Conservation (phyloP, 129 eudicot genomes). For the Tanacetum coccineum region DNA sequence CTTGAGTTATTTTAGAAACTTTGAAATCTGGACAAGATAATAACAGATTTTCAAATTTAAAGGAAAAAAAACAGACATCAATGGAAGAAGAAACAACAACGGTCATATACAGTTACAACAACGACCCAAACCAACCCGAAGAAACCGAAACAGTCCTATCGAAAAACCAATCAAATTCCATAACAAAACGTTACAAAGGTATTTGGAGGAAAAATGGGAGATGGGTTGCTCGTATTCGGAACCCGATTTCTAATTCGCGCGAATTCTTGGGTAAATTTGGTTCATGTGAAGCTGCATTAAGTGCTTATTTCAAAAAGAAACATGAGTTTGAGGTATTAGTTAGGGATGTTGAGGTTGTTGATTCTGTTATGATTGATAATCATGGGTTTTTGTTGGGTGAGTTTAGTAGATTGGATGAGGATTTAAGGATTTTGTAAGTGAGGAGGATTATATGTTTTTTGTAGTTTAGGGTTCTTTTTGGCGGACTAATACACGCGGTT, state of each 20-base stretch:
- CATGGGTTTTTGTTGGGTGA: conserved; percentile 45
- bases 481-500: too few relatives aligned
- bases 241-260: conserved; percentile 28
- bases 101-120: conserved; percentile 24
- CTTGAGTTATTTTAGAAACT: too few relatives aligned
- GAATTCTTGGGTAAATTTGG: conserved; percentile 25
- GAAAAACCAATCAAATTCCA: conserved; percentile 18
- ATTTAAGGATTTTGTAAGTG: conserved; percentile 32
- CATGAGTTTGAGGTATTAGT: conserved; percentile 27
- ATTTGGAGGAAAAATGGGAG: conserved; percentile 37
- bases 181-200: conserved; percentile 33
- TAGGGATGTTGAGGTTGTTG: conserved; percentile 12
- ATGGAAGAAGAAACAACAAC: neutral
- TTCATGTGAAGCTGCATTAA: conserved; percentile 19
- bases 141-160: conserved; percentile 27
- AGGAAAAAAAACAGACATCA: too few relatives aligned
- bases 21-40: too few relatives aligned
- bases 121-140: conserved; percentile 31
- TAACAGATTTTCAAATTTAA: too few relatives aligned
- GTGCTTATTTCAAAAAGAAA: conserved; percentile 41
- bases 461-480: conserved; percentile 15
- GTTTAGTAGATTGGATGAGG: conserved; percentile 45
- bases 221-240: conserved; percentile 34
- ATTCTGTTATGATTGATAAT: conserved; percentile 36
- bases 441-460: neutral